A percentile compares a stretch with the other conserved stretches of the same genome.
These are phyloP conservation scores for Penicillium paradoxum DNA, from an alignment of 495 filamentous ascomycete genomes.

Conservation along the genomic window DNA sequence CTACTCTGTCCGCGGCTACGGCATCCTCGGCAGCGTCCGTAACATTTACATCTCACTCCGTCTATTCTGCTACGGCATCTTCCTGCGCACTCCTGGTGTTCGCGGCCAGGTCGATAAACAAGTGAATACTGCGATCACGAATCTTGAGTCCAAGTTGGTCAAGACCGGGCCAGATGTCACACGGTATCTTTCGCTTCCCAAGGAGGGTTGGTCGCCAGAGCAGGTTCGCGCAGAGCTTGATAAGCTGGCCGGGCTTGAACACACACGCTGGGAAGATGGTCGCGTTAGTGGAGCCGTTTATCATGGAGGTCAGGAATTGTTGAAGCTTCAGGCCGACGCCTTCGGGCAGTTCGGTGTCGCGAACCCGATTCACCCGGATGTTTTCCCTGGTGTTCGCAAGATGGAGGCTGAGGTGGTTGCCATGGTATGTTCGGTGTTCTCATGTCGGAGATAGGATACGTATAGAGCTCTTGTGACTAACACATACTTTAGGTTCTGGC, in stretches of 20 bases:
- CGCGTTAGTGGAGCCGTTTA: slow-evolving; percentile 94
- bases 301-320: slow-evolving; percentile 80
- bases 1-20: slow-evolving; percentile 82
- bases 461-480: neutral
- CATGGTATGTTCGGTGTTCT: slow-evolving; percentile 56
- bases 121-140: slow-evolving; percentile 47
- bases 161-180: slow-evolving; percentile 65
- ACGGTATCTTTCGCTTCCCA: slow-evolving; percentile 71
- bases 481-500: slow-evolving; percentile 53
- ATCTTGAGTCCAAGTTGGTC: slow-evolving; percentile 78
- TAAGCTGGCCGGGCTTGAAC: slow-evolving; percentile 76
- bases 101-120: slow-evolving; percentile 43
- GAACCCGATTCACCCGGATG: slow-evolving; percentile 99
- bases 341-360: slow-evolving; percentile 89
- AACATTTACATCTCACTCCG: slow-evolving; percentile 66
- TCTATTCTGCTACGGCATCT: slow-evolving; percentile 73
- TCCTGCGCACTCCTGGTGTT: slow-evolving; percentile 80
- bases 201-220: slow-evolving; percentile 79
- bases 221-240: slow-evolving; percentile 75
- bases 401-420: slow-evolving; percentile 99
- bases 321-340: slow-evolving; percentile 84
- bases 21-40: slow-evolving; percentile 70
- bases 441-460: neutral
- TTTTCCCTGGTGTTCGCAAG: slow-evolving; percentile 96
- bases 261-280: slow-evolving; percentile 95